Conservation (phyloP, 768 basidiomycete species). For the Basidioascus undulatus region DNA sequence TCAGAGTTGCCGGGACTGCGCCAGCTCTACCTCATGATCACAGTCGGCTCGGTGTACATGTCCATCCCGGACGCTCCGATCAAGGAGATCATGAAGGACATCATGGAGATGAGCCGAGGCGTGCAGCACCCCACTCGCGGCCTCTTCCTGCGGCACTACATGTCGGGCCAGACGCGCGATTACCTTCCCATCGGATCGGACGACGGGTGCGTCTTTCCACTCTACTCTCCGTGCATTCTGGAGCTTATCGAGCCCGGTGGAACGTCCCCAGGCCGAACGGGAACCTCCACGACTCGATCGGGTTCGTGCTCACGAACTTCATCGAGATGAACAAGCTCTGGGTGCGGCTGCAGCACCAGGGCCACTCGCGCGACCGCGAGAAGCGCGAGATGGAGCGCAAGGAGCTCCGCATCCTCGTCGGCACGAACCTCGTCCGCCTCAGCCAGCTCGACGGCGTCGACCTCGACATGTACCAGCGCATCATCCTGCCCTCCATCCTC, state of each 20-base stretch:
- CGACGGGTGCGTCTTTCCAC: constrained; percentile 32
- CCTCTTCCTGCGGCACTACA: constrained; percentile 82
- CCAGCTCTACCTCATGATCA: constrained; percentile 79
- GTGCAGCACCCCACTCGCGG: constrained; percentile 94
- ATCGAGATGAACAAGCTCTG: constrained; percentile 99
- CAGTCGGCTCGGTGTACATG: constrained; percentile 98
- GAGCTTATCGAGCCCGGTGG: background rate
- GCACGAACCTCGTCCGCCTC: constrained; percentile 87
- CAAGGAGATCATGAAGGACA: constrained; percentile 99
- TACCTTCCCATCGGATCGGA: constrained; percentile 74
- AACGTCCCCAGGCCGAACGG: constrained; percentile 39
- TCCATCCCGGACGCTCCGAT: constrained; percentile 87
- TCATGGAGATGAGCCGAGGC: constrained; percentile 99
- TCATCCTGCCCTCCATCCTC: constrained; percentile 71
- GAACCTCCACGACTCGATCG: constrained; percentile 80
- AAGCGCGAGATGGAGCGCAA: constrained; percentile 90
- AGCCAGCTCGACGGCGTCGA: constrained; percentile 93
- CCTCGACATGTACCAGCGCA: constrained; percentile 62
- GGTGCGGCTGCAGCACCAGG: constrained; percentile 95
- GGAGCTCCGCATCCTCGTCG: constrained; percentile 84
- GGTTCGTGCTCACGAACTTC: constrained; percentile 91
- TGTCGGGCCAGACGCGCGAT: constrained; percentile 88
- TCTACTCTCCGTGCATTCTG: background rate
- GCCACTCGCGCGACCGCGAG: constrained; percentile 87
- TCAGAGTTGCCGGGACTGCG: background rate